phyloP scores from a whole-genome alignment of 2,329 filamentous ascomycete genomes.

The Fusarium lateritium region DNA sequence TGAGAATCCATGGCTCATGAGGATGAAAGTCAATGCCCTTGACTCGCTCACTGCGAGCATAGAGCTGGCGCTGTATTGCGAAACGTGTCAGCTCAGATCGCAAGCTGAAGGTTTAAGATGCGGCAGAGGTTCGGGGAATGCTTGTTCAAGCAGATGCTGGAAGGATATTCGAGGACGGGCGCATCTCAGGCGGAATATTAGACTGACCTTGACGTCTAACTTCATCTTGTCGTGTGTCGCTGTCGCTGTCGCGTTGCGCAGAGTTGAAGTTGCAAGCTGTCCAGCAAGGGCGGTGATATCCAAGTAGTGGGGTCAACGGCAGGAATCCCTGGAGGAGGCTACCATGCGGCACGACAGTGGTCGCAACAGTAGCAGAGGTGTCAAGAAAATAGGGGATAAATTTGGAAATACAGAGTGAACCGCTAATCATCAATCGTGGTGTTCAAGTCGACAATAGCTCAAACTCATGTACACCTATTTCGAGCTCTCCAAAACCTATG shows the following conservation, averaged over 20 bases:
- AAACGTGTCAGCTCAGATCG: conserved; percentile 48
- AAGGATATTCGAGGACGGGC: background rate
- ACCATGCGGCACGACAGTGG: conserved; percentile 45
- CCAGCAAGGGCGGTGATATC: conserved; percentile 50
- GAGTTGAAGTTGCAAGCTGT: conserved; percentile 51
- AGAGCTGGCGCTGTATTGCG: conserved; percentile 61
- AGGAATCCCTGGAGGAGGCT: conserved; percentile 46
- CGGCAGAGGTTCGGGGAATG: background rate
- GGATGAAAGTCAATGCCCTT: conserved; percentile 98
- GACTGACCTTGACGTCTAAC: conserved; percentile 60
- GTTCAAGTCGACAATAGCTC: conserved; percentile 36
- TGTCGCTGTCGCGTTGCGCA: conserved; percentile 45
- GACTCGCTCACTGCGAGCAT: conserved; percentile 91
- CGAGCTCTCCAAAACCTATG: conserved; percentile 52
- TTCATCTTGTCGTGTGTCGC: conserved; percentile 55
- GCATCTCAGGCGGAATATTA: background rate
- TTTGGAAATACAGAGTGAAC: conserved; percentile 1
- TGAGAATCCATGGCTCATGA: conserved; percentile 96
- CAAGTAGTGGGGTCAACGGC: conserved; percentile 49
- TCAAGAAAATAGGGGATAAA: background rate
- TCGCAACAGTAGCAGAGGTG: conserved; percentile 1
- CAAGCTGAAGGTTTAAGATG: conserved; percentile 18
- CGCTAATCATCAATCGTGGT: conserved; percentile 44
- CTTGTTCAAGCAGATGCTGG: background rate
- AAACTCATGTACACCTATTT: conserved; percentile 43